Evolutionary conservation across 805 yeast genomes (phyloP).

Genomic region (Blastobotrys peoriensis): DNA sequence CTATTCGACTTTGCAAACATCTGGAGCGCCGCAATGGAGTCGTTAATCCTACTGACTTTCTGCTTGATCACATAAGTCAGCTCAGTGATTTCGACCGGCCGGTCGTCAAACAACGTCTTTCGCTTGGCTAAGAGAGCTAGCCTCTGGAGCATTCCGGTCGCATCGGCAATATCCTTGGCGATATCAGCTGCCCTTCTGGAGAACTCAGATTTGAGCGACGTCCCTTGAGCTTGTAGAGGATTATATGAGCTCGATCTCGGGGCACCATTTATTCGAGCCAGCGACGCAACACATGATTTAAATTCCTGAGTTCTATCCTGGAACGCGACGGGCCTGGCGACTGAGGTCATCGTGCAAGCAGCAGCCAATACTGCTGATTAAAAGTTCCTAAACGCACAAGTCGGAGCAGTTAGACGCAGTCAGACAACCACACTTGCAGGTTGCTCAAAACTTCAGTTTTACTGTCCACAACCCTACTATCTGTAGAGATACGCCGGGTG

Average conservation of each 20-base stretch:
- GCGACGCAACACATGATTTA: slow-evolving; percentile 80
- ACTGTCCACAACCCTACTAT: too few species aligned
- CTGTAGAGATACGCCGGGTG: too few species aligned
- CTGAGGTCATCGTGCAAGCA: background rate
- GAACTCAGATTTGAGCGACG: slow-evolving; percentile 43
- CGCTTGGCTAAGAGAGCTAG: slow-evolving; percentile 81
- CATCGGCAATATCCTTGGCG: slow-evolving; percentile 83
- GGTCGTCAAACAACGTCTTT: slow-evolving; percentile 88
- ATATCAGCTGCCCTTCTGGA: slow-evolving; percentile 67
- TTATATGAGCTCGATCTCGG: slow-evolving; percentile 21
- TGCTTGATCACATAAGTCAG: slow-evolving; percentile 78
- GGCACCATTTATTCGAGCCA: slow-evolving; percentile 50
- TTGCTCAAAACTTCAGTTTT: too few species aligned
- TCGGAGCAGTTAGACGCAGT: too few species aligned
- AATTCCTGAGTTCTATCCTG: slow-evolving; percentile 91
- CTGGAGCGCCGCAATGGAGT: slow-evolving; percentile 58
- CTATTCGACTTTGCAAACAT: slow-evolving; percentile 39
- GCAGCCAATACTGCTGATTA: too few species aligned
- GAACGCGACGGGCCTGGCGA: slow-evolving; percentile 23
- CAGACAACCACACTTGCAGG: too few species aligned
- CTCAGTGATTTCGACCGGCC: slow-evolving; percentile 90
- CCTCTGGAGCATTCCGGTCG: slow-evolving; percentile 73
- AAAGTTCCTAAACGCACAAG: too few species aligned
- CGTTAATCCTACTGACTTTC: slow-evolving; percentile 76
- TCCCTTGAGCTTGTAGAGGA: background rate